phyloP scores from a whole-genome alignment of 352 stramenopile species.

The Pythium monospermum region DNA sequence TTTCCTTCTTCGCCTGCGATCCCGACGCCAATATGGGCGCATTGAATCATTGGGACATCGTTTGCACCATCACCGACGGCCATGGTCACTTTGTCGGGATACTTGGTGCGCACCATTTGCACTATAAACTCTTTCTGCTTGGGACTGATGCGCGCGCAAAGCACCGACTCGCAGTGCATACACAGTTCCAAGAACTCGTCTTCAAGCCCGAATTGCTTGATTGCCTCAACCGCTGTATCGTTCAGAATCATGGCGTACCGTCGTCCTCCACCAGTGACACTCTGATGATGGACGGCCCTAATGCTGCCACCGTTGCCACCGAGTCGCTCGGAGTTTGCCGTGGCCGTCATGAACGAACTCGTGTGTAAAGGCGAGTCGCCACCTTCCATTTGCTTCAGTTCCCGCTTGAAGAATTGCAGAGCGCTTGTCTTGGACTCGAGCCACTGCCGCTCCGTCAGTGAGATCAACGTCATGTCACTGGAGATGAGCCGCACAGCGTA shows the following conservation, averaged over 20 bases:
- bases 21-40: constrained; percentile 56
- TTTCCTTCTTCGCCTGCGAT: constrained; percentile 63
- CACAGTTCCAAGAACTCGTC: constrained; percentile 41
- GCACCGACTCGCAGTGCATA: constrained; percentile 89
- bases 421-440: constrained; percentile 17
- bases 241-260: constrained; percentile 43
- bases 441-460: constrained; percentile 27
- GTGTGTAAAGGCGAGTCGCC: background rate
- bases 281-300: background rate
- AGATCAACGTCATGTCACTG: constrained; percentile 50
- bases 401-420: constrained; percentile 23
- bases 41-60: constrained; percentile 92
- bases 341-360: background rate
- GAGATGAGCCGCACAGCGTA: constrained; percentile 43
- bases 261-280: background rate
- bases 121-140: constrained; percentile 97
- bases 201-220: constrained; percentile 25
- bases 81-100: constrained; percentile 50
- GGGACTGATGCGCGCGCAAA: constrained; percentile 94
- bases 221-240: constrained; percentile 41
- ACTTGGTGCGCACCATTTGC: constrained; percentile 77
- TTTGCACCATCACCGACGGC: constrained; percentile 90
- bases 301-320: background rate
- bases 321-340: background rate
- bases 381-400: constrained; percentile 17